Percentiles rank a stretch among this genome's conserved stretches.
Evolutionary conservation across 2,329 filamentous ascomycete genomes (phyloP).

Genomic region (Neonectria faginata): DNA sequence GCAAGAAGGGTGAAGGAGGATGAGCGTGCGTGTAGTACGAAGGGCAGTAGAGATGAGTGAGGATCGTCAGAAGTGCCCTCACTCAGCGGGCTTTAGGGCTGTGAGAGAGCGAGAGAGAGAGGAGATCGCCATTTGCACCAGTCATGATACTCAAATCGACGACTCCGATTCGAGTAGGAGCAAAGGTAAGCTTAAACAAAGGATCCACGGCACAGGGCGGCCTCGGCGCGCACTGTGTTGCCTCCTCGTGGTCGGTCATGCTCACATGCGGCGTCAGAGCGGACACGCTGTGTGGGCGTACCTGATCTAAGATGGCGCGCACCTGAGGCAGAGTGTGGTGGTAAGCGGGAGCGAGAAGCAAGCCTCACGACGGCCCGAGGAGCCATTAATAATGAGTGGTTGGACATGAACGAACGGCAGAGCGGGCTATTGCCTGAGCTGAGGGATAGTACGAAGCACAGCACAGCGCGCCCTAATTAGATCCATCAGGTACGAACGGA

Average conservation of each 20-base stretch:
- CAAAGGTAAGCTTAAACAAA: conserved; percentile 5
- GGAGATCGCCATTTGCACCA: neutral
- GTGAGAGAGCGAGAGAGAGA: no score
- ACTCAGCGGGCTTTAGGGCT: conserved; percentile 1
- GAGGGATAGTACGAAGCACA: neutral
- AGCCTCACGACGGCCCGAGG: no score
- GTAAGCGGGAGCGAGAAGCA: neutral
- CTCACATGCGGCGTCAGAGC: conserved; percentile 1
- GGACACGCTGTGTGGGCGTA: conserved; percentile 34
- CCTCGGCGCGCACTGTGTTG: neutral
- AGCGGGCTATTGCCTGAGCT: neutral
- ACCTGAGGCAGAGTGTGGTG: conserved; percentile 13
- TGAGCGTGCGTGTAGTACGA: neutral
- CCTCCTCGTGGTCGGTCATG: no score
- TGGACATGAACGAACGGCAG: neutral
- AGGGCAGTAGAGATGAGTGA: no score
- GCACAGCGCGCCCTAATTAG: neutral
- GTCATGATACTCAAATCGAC: neutral
- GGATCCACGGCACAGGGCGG: neutral
- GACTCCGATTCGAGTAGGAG: neutral
- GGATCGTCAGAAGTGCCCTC: neutral
- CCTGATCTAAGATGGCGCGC: conserved; percentile 24
- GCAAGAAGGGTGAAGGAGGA: no score
- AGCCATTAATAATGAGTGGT: neutral
- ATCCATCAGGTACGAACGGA: conserved; percentile 22